A percentile compares a stretch with the other conserved stretches of the same genome.
Conservation (phyloP, 108 stramenopile species). For the Chaetoceros tenuissimus region DNA sequence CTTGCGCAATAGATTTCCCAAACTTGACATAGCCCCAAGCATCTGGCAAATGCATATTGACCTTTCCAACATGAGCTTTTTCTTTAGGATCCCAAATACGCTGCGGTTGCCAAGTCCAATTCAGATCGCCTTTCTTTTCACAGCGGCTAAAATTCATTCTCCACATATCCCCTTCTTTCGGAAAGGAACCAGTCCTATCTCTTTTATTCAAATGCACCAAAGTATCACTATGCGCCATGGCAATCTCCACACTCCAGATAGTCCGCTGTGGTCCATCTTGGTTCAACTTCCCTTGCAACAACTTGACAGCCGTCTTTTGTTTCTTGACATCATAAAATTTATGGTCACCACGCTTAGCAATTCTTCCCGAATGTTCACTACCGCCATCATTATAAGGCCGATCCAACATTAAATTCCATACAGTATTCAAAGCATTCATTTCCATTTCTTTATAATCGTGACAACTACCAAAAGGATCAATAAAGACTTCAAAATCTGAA, state of each 20-base stretch:
- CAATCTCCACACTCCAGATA: slow-evolving; percentile 49
- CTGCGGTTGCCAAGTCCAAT: slow-evolving; percentile 72
- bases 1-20: slow-evolving; percentile 29
- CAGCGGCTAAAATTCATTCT: slow-evolving; percentile 56
- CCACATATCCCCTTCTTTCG: slow-evolving; percentile 19
- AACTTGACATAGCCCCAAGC: slow-evolving; percentile 55
- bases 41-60: slow-evolving; percentile 57
- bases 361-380: slow-evolving; percentile 55
- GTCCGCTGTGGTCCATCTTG: slow-evolving; percentile 14
- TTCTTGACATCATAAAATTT: slow-evolving; percentile 42
- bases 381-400: slow-evolving; percentile 82
- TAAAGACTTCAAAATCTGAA: slow-evolving; percentile 83
- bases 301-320: slow-evolving; percentile 30
- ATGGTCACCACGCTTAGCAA: slow-evolving; percentile 50
- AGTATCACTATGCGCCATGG: slow-evolving; percentile 50
- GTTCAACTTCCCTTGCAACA: slow-evolving; percentile 38
- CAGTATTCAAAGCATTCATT: slow-evolving; percentile 75
- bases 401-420: slow-evolving; percentile 81
- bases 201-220: neutral
- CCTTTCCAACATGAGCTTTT: slow-evolving; percentile 20
- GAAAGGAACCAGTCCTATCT: slow-evolving; percentile 11
- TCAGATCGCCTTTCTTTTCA: slow-evolving; percentile 41
- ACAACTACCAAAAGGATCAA: slow-evolving; percentile 59
- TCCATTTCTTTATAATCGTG: slow-evolving; percentile 87
- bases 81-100: slow-evolving; percentile 42